Conservation (phyloP, 2,329 filamentous ascomycete genomes). For the Dactylellina drechsleri region DNA sequence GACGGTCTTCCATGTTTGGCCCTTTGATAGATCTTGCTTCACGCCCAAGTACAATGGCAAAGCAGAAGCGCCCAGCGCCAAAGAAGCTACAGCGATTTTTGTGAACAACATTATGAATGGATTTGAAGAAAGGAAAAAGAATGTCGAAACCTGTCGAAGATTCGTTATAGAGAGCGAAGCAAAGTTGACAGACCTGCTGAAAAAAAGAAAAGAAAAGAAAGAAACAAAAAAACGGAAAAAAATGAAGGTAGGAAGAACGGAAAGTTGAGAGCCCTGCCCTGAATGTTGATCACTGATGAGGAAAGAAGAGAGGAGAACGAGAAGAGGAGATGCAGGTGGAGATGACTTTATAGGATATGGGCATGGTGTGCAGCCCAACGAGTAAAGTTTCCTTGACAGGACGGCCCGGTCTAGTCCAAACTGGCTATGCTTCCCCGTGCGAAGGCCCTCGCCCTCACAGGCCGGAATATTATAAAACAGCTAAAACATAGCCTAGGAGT, state of each 20-base stretch:
- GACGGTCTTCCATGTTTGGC: conserved; percentile 11
- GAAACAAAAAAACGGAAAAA: background rate
- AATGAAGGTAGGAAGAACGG: background rate
- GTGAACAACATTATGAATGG: conserved; percentile 20
- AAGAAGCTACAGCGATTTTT: conserved; percentile 7
- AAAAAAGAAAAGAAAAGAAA: conserved; percentile 13
- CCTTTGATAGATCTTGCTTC: conserved; percentile 8
- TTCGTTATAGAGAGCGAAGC: conserved; percentile 1
- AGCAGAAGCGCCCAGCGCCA: conserved; percentile 13
- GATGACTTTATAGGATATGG: too few species aligned
- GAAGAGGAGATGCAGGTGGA: background rate
- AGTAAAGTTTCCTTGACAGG: too few species aligned
- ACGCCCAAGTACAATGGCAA: conserved; percentile 18
- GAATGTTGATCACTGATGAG: conserved; percentile 16
- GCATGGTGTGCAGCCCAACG: too few species aligned
- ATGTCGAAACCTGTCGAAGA: conserved; percentile 6
- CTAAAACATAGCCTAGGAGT: too few species aligned
- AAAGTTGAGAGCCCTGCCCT: conserved; percentile 9
- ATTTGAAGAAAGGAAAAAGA: too few species aligned
- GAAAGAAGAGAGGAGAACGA: conserved; percentile 7
- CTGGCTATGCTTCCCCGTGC: too few species aligned
- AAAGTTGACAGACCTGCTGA: conserved; percentile 21
- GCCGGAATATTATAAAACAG: too few species aligned
- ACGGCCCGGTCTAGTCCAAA: too few species aligned
- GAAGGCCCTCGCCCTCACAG: too few species aligned